These are phyloP conservation scores for Pyrenula massariospora DNA, from an alignment of 495 filamentous ascomycete genomes.

Conservation along the genomic window DNA sequence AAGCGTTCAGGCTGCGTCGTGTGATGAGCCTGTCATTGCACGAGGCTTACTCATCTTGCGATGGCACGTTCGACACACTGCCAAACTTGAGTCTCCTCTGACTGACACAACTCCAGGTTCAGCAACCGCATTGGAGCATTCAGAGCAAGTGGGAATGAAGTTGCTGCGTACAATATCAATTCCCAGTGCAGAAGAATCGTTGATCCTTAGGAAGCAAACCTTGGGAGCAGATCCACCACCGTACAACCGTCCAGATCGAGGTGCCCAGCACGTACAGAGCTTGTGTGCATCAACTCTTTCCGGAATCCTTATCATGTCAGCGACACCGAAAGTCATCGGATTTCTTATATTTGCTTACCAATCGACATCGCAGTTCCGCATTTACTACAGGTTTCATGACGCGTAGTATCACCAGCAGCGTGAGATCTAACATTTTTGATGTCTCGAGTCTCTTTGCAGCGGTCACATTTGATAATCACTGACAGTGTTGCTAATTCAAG, in stretches of 20 bases:
- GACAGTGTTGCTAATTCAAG: constrained; percentile 60
- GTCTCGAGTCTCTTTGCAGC: constrained; percentile 71
- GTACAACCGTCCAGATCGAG: constrained; percentile 72
- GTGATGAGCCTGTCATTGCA: too few species aligned
- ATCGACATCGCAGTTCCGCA: constrained; percentile 60
- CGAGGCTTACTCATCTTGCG: constrained; percentile 54
- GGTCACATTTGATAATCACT: constrained; percentile 68
- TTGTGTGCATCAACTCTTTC: constrained; percentile 63
- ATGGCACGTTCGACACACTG: constrained; percentile 74
- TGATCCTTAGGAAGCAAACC: constrained; percentile 26
- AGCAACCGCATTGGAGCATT: constrained; percentile 62
- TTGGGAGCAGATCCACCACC: constrained; percentile 68
- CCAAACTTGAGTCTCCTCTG: constrained; percentile 63
- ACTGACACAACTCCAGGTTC: constrained; percentile 56
- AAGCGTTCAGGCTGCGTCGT: not conserved
- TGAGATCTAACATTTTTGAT: constrained; percentile 50
- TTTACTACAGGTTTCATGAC: constrained; percentile 56
- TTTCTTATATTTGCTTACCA: not conserved
- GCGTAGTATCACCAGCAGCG: constrained; percentile 20
- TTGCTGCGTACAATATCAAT: constrained; percentile 30
- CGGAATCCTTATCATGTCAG: constrained; percentile 42
- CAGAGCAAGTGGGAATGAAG: constrained; percentile 71
- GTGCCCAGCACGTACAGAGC: constrained; percentile 69
- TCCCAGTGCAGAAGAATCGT: not conserved
- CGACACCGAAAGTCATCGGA: constrained; percentile 1